Percentiles rank a stretch among this genome's conserved stretches.
Conservation (phyloP, 73 alveolate genomes). For the Paramecium tetraurelia region DNA sequence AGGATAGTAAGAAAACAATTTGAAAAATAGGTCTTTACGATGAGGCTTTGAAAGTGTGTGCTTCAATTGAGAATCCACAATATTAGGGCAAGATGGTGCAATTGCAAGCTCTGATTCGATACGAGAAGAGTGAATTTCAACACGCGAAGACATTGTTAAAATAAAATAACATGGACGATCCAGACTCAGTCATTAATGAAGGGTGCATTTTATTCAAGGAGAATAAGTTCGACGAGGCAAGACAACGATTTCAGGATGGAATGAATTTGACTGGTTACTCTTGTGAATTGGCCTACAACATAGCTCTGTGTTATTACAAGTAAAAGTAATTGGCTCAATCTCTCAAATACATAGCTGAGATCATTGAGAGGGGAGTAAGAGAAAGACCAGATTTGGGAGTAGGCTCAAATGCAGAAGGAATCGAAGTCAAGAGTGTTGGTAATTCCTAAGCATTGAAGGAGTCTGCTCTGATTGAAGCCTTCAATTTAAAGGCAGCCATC, state of each 20-base stretch:
- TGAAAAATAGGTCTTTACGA: slow-evolving; percentile 68
- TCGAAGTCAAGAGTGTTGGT: slow-evolving; percentile 96
- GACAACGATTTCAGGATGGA: slow-evolving; percentile 90
- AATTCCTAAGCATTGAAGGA: slow-evolving; percentile 95
- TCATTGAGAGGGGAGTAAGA: slow-evolving; percentile 97
- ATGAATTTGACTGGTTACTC: slow-evolving; percentile 87
- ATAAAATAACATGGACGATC: slow-evolving; percentile 77
- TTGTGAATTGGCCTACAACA: slow-evolving; percentile 96
- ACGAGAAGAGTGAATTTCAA: slow-evolving; percentile 85
- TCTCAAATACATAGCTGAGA: slow-evolving; percentile 95
- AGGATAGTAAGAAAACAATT: slow-evolving; percentile 53
- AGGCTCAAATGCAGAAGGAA: slow-evolving; percentile 94
- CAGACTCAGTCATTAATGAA: slow-evolving; percentile 84
- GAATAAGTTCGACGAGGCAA: slow-evolving; percentile 94
- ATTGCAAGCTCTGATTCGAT: slow-evolving; percentile 83
- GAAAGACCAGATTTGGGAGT: slow-evolving; percentile 98
- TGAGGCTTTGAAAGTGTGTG: slow-evolving; percentile 86
- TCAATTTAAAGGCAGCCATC: slow-evolving; percentile 97
- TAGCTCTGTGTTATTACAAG: slow-evolving; percentile 97
- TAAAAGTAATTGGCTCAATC: slow-evolving; percentile 91
- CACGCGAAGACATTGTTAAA: slow-evolving; percentile 85
- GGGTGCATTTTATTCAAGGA: slow-evolving; percentile 94
- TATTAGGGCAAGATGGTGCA: slow-evolving; percentile 72
- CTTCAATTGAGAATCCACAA: slow-evolving; percentile 73
- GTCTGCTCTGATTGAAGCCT: slow-evolving; percentile 98